Percentiles rank a stretch among this genome's conserved stretches.
Conservation (phyloP, 768 basidiomycete species). For the Termitomyces sp. region DNA sequence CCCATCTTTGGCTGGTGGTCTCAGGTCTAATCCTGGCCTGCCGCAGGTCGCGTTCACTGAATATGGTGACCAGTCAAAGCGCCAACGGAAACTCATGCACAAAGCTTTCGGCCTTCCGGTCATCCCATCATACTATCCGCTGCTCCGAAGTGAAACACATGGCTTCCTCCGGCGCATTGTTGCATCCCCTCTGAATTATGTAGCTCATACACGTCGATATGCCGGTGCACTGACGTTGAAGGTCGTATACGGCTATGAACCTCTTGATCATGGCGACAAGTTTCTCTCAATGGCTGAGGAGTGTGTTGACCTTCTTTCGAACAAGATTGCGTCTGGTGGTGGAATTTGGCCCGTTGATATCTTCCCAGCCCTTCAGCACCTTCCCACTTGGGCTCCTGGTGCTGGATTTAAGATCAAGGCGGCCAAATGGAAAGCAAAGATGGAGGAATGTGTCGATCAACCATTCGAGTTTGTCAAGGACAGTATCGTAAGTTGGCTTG, state of each 20-base stretch:
- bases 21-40: neutral
- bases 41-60: slow-evolving; percentile 56
- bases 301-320: slow-evolving; percentile 34
- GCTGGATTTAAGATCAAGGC: slow-evolving; percentile 62
- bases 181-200: slow-evolving; percentile 32
- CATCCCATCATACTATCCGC: slow-evolving; percentile 52
- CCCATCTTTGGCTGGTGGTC: neutral
- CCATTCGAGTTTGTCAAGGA: slow-evolving; percentile 57
- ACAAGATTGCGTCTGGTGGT: slow-evolving; percentile 34
- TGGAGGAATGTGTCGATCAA: slow-evolving; percentile 58
- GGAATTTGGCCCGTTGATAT: slow-evolving; percentile 50
- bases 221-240: slow-evolving; percentile 51
- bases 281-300: slow-evolving; percentile 38
- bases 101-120: slow-evolving; percentile 50
- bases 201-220: slow-evolving; percentile 41
- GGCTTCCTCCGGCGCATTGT: slow-evolving; percentile 53
- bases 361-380: slow-evolving; percentile 42
- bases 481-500: slow-evolving; percentile 40
- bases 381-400: slow-evolving; percentile 67
- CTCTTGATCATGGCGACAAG: slow-evolving; percentile 28
- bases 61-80: slow-evolving; percentile 56
- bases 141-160: slow-evolving; percentile 51
- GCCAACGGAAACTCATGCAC: slow-evolving; percentile 65
- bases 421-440: slow-evolving; percentile 52
- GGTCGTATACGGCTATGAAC: slow-evolving; percentile 60